Evolutionary conservation across 2,329 filamentous ascomycete species (phyloP), one percentile per base, ranked within the genome.

Genomic region (Colletotrichum tabaci): DNA sequence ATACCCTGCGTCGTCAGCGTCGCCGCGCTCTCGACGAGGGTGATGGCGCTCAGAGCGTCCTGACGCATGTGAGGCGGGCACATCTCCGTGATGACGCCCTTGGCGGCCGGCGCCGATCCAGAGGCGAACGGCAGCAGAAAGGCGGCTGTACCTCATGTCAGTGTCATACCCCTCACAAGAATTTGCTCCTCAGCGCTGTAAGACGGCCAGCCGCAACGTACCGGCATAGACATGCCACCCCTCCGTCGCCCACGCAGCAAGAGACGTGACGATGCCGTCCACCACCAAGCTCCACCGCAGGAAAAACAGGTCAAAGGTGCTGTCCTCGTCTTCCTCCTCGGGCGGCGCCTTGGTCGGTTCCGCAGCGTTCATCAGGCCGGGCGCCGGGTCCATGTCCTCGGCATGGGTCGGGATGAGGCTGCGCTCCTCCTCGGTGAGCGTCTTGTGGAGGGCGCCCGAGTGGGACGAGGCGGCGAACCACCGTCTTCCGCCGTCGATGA

Each of bases 41-140:
- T 93, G 15, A 94, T 90, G 0, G 90, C 91, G 49, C 90, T 90
- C 3, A 94, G 82, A 0, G 92, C 92, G 76, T 94, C 92, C 0
- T 88, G 86, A 0, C 91, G 85, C 66, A 92, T 87, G 0, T 84
- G 84, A 1, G 88, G 84, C 0, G 90, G 83, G 55, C 91, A 91
- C 90, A 94, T 92, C 67, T 92, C 88, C 0, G 92, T 87, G 71
- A 94, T 93, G n/a, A 92, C 90, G 0, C 92, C 92, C 74, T 94
- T 94, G 1, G 91, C 90, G 0, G 92, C 90, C 0, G 91, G 87
- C 0, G 91, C 92, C 0, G 91, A 91, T 0, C 92, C 92, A 0
- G 91, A 92, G 0, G 90, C 91, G 40, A 94, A 88, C 0, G 92
- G 92, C 0, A 94, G 84, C 1, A 93, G 77, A 35, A 89, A 86